These are phyloP conservation scores for Tetrahymena borealis DNA, from an alignment of 73 alveolate species.

Conservation along the genomic window DNA sequence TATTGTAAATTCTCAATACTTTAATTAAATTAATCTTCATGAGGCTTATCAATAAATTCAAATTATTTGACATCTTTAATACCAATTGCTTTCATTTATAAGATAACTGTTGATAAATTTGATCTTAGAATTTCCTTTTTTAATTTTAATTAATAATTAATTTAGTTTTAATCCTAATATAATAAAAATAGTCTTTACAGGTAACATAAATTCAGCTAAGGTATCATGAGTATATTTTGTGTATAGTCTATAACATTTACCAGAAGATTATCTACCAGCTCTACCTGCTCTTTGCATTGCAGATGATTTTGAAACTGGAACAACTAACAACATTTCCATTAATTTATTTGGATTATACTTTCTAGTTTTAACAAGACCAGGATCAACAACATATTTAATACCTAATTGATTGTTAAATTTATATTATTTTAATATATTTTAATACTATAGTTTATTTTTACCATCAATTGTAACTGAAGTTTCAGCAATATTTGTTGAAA, in stretches of 20 bases:
- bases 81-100: conserved; percentile 72
- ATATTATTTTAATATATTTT: background rate
- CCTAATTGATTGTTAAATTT: background rate
- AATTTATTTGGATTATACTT: conserved; percentile 70
- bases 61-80: conserved; percentile 70
- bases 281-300: conserved; percentile 79
- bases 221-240: conserved; percentile 54
- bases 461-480: conserved; percentile 92
- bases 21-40: conserved; percentile 57
- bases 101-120: conserved; percentile 58
- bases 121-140: conserved; percentile 64
- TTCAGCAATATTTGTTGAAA: conserved; percentile 91
- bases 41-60: conserved; percentile 92
- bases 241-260: conserved; percentile 72
- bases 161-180: background rate
- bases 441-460: background rate
- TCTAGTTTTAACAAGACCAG: conserved; percentile 82
- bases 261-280: conserved; percentile 71
- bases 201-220: conserved; percentile 43
- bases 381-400: conserved; percentile 83
- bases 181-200: background rate
- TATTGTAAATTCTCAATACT: conserved; percentile 50
- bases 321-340: conserved; percentile 77
- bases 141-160: background rate
- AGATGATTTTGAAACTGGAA: conserved; percentile 65